These are phyloP conservation scores for Boletus reticuloceps DNA, from an alignment of 768 basidiomycete genomes.

Conservation along the genomic window DNA sequence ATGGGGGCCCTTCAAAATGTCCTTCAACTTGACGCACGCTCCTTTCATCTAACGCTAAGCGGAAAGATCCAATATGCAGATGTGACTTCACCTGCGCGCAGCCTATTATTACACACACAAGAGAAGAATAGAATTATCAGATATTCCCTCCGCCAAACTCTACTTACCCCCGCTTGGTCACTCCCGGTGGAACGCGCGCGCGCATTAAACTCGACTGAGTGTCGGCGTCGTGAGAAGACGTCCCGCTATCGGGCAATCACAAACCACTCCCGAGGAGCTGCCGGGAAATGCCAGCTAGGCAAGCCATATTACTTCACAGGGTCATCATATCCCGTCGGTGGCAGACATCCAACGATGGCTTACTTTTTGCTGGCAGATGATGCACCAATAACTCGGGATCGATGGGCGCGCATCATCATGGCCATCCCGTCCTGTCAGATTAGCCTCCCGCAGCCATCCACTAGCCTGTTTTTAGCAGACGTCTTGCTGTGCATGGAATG, in stretches of 20 bases:
- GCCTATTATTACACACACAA: constrained; percentile 18
- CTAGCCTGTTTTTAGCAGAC: constrained; percentile 13
- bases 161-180: constrained; percentile 9
- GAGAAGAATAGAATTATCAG: constrained; percentile 8
- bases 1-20: constrained; percentile 24
- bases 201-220: neutral
- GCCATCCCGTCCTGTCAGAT: constrained; percentile 18
- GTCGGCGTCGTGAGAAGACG: constrained; percentile 12
- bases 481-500: constrained; percentile 7
- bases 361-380: constrained; percentile 21
- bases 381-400: constrained; percentile 20
- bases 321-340: constrained; percentile 13
- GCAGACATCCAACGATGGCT: constrained; percentile 14
- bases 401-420: constrained; percentile 9
- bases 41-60: constrained; percentile 36
- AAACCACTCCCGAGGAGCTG: constrained; percentile 17
- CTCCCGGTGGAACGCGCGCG: neutral
- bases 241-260: constrained; percentile 8
- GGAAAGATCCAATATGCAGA: constrained; percentile 35
- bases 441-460: constrained; percentile 16
- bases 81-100: constrained; percentile 28
- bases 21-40: constrained; percentile 27
- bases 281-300: constrained; percentile 16
- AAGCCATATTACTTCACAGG: constrained; percentile 24
- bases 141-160: constrained; percentile 7